A percentile compares a stretch with the other conserved stretches of the same genome.
These are phyloP conservation scores for Pulveroboletus sp. DNA, from an alignment of 768 basidiomycete species.

Conservation along the genomic window DNA sequence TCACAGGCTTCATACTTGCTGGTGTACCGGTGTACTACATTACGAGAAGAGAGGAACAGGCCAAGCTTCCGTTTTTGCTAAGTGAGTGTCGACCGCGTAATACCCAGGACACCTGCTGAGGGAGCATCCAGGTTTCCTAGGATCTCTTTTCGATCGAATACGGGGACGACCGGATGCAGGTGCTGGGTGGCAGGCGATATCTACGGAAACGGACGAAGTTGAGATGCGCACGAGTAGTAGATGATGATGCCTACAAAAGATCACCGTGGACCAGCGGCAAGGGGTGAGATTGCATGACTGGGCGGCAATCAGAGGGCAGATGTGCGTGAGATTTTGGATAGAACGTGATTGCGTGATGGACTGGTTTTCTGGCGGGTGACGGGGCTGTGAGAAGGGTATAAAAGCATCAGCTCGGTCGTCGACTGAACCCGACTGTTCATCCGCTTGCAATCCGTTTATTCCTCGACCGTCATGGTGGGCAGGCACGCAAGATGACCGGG, in stretches of 20 bases:
- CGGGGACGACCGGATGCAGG: slow-evolving; percentile 49
- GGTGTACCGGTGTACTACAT: slow-evolving; percentile 83
- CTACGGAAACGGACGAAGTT: slow-evolving; percentile 61
- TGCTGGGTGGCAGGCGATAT: slow-evolving; percentile 74
- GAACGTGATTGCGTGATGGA: neutral
- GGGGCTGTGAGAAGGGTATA: neutral
- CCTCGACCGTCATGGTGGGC: slow-evolving; percentile 18
- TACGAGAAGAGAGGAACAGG: slow-evolving; percentile 51
- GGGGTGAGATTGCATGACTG: neutral
- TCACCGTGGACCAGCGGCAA: neutral
- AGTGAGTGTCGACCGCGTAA: slow-evolving; percentile 32
- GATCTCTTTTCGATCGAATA: slow-evolving; percentile 41
- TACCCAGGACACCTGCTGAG: slow-evolving; percentile 1
- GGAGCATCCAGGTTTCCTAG: slow-evolving; percentile 35
- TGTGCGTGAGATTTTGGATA: neutral
- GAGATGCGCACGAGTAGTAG: slow-evolving; percentile 41
- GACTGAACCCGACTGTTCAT: neutral
- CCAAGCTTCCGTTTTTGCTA: slow-evolving; percentile 28
- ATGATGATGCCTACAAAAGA: neutral
- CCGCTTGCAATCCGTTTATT: neutral
- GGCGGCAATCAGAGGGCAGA: too few relatives aligned
- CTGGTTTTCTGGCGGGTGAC: neutral
- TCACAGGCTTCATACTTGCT: slow-evolving; percentile 66
- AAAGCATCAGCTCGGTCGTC: neutral
- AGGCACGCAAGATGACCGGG: neutral